Conservation (phyloP, 73 alveolate genomes). For the Paramecium biaurelia region DNA sequence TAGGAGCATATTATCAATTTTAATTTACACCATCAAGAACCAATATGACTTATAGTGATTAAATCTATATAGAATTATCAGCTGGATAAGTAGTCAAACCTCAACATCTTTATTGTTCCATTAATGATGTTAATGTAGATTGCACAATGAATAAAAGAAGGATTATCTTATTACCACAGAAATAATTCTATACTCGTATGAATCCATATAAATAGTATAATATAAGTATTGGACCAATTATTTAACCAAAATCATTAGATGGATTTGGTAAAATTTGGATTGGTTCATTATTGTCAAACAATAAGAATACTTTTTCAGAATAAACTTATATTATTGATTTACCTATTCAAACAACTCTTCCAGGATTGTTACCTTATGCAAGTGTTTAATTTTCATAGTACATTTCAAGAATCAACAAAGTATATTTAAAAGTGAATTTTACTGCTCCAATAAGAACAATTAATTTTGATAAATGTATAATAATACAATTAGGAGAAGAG, state of each 20-base stretch:
- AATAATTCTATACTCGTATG: neutral
- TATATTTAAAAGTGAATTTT: neutral
- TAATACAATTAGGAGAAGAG: neutral
- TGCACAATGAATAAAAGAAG: slow-evolving; percentile 12
- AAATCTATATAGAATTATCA: slow-evolving; percentile 20
- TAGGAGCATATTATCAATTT: neutral
- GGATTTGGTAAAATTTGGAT: slow-evolving; percentile 33
- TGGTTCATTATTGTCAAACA: neutral
- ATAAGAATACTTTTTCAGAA: neutral
- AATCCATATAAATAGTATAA: neutral
- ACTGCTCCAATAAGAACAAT: slow-evolving; percentile 42
- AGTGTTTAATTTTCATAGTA: neutral
- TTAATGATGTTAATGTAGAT: slow-evolving; percentile 6
- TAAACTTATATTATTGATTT: neutral
- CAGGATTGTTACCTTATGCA: neutral
- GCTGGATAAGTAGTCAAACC: neutral
- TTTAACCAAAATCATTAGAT: slow-evolving; percentile 10
- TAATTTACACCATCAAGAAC: neutral
- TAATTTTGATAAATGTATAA: neutral
- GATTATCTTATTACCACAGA: neutral
- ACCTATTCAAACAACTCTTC: neutral
- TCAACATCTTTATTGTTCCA: neutral
- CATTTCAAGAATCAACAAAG: neutral
- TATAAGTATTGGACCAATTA: slow-evolving; percentile 5
- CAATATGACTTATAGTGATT: neutral